These are phyloP conservation scores for Penicillium decumbens DNA, from an alignment of 2,329 filamentous ascomycete genomes.

Conservation along the genomic window DNA sequence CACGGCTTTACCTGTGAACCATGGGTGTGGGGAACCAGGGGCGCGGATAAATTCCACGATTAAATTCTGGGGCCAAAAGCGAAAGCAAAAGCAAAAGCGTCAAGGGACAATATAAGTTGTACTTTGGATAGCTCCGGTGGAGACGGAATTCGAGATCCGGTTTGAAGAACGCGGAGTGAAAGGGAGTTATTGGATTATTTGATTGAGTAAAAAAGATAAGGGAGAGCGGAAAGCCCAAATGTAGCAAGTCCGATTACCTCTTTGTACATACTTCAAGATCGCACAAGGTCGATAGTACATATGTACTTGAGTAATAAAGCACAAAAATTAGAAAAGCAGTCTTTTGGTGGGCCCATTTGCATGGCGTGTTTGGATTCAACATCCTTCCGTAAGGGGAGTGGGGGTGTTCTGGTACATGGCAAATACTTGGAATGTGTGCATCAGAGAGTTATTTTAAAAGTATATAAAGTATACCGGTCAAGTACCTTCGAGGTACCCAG, in stretches of 20 bases:
- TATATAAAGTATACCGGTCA: background rate
- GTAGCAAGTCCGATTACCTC: conserved; percentile 11
- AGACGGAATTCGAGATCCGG: conserved; percentile 16
- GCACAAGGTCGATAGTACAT: background rate
- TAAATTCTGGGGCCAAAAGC: background rate
- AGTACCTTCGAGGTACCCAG: background rate
- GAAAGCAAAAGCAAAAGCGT: background rate
- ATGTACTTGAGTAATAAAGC: background rate
- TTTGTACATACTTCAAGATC: conserved; percentile 1
- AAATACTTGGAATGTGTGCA: background rate
- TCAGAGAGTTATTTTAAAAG: background rate
- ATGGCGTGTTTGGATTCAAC: conserved; percentile 1
- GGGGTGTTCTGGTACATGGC: background rate
- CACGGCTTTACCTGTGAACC: background rate
- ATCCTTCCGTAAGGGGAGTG: background rate
- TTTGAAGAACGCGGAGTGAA: background rate
- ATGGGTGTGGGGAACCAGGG: background rate
- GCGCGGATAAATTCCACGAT: background rate
- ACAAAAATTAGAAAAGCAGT: background rate
- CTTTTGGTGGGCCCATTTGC: background rate
- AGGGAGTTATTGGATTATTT: conserved; percentile 11
- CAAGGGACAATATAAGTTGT: background rate
- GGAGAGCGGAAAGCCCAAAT: conserved; percentile 10
- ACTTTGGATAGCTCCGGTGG: conserved; percentile 4
- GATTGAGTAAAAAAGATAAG: conserved; percentile 17